Evolutionary conservation across 306 rosid genomes (phyloP).

Genomic region (Casuarina equisetifolia): DNA sequence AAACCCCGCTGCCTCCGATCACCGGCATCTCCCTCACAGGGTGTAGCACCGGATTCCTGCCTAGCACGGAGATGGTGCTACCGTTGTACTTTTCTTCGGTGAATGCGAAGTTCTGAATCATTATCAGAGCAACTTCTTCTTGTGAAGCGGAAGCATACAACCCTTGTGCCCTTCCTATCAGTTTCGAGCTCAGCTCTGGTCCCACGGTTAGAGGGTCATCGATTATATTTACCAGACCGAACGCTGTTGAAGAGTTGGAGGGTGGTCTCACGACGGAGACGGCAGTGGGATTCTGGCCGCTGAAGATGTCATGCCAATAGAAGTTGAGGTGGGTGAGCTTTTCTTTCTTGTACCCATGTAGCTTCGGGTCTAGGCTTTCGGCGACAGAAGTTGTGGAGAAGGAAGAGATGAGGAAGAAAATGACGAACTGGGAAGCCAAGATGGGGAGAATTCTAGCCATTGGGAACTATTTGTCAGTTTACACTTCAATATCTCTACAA

Average conservation of each 20-base stretch:
- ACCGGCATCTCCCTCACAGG: conserved; percentile 24
- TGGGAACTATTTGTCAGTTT: not conserved
- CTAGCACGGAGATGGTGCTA: conserved; percentile 16
- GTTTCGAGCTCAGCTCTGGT: conserved; percentile 37
- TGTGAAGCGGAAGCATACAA: conserved; percentile 18
- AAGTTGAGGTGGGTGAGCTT: conserved; percentile 54
- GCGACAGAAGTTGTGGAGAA: not conserved
- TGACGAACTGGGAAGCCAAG: conserved; percentile 5
- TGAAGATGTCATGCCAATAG: conserved; percentile 64
- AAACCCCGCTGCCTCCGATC: conserved; percentile 28
- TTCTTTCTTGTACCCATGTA: conserved; percentile 37
- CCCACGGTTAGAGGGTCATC: conserved; percentile 48
- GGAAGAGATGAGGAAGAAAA: conserved; percentile 8
- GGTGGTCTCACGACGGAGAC: conserved; percentile 24
- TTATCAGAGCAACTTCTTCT: not conserved
- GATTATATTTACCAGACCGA: conserved; percentile 29
- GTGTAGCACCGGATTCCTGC: conserved; percentile 2
- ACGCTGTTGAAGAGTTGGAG: conserved; percentile 21
- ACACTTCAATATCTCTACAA: too few relatives aligned
- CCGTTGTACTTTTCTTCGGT: conserved; percentile 22
- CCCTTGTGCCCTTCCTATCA: conserved; percentile 41
- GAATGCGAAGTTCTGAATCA: conserved; percentile 23
- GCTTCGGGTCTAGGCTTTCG: conserved; percentile 34
- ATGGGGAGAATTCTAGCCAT: not conserved
- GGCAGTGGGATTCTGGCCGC: conserved; percentile 38